Evolutionary conservation across 1,284 basidiomycete genomes (phyloP), one percentile per base, ranked within the genome.

Genomic region (Trichosporon coremiiforme): DNA sequence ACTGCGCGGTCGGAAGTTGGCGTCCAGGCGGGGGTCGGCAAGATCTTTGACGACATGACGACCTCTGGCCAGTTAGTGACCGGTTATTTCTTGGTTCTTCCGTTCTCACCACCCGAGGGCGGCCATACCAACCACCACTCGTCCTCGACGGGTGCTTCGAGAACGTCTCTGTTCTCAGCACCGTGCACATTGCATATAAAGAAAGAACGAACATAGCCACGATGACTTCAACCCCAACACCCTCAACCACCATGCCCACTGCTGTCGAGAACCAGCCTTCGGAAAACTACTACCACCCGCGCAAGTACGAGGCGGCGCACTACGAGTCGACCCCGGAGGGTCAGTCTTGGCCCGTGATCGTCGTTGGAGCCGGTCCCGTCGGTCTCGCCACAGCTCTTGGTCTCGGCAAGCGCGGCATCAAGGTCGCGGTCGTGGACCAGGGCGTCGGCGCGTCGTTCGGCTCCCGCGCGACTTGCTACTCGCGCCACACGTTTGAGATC

Each of bases 391-490:
- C 72, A 1, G 72, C 72, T 2, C 67, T 73, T 20, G 69, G 69
- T 3, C 25, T 70, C 20, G 69, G 67, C 4, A 66, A 69, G 68
- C 72, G 72, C 36, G 72, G 72, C 8, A 41, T 73, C 53, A 57
- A 67, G 45, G 72, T 73, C 20, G 47, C 65, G 0, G 68, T 73
- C 1, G 63, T 73, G 10, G 72, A 73, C 67, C 33, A 33, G 3
- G 72, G 69, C n/a, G 68, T 69, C 6, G 55, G 55, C 12, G 72
- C 72, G 10, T 70, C 66, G 17, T 72, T 68, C 64, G 73, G 73
- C 5, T 73, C 70, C 5, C 72, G 72, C 60, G 72, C 72, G 8
- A 73, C 72, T 3, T 73, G 72, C 64, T 73, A 73, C 70, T 71
- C 69, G 20, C 72, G 72, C 9, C 72, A 73, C 68, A 73, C 72